Percentiles rank a stretch among this genome's conserved stretches.
phyloP scores from a whole-genome alignment of 768 basidiomycete genomes.

The Daedalea quercina region DNA sequence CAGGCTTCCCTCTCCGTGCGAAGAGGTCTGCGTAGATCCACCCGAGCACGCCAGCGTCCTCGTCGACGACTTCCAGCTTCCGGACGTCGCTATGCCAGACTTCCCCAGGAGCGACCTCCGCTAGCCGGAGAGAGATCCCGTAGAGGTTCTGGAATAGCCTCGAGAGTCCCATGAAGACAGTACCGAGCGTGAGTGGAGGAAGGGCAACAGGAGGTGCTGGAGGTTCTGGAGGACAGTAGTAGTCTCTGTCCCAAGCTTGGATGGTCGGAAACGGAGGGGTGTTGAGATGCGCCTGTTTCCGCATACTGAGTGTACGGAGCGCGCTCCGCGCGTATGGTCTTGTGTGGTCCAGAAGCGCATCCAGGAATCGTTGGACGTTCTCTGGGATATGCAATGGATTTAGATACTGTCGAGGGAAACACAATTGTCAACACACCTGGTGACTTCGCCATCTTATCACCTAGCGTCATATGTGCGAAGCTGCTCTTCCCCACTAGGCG shows the following conservation, averaged over 20 bases:
- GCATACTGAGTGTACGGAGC: slow-evolving; percentile 53
- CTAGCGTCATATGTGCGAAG: slow-evolving; percentile 80
- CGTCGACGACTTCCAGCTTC: slow-evolving; percentile 91
- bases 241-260: slow-evolving; percentile 97
- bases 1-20: slow-evolving; percentile 74
- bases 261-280: slow-evolving; percentile 55
- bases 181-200: slow-evolving; percentile 79
- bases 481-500: slow-evolving; percentile 78
- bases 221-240: slow-evolving; percentile 78
- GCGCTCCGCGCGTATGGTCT: slow-evolving; percentile 71
- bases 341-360: slow-evolving; percentile 75
- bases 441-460: slow-evolving; percentile 96
- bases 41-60: slow-evolving; percentile 79
- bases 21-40: slow-evolving; percentile 96
- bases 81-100: slow-evolving; percentile 86
- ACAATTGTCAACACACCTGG: slow-evolving; percentile 47
- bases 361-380: slow-evolving; percentile 83
- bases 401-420: neutral
- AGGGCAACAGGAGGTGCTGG: slow-evolving; percentile 69
- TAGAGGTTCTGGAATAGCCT: slow-evolving; percentile 82
- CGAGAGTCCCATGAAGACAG: slow-evolving; percentile 87
- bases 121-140: slow-evolving; percentile 76
- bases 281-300: slow-evolving; percentile 70
- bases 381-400: slow-evolving; percentile 32
- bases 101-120: slow-evolving; percentile 65